These are phyloP conservation scores for Phaeodactylum tricornutum DNA, from an alignment of 108 stramenopile species.

Conservation along the genomic window DNA sequence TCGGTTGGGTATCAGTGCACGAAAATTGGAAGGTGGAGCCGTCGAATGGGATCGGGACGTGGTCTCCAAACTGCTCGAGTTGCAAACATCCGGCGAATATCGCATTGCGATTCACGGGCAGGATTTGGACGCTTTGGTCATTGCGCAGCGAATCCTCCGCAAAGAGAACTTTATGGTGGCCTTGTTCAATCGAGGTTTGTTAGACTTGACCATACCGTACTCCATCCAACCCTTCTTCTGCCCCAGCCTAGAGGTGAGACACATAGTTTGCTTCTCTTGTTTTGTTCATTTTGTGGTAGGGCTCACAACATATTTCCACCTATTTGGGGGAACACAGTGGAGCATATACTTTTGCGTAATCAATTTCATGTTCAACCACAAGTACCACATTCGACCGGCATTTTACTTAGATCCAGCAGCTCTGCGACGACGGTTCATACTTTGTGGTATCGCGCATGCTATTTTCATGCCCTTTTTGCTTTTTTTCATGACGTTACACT, in stretches of 20 bases:
- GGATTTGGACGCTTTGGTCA: conserved; percentile 48
- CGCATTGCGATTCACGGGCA: conserved; percentile 33
- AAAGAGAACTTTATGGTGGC: conserved; percentile 94
- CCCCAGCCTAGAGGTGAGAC: conserved; percentile 7
- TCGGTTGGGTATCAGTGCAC: conserved; percentile 47
- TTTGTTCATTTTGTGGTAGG: no score
- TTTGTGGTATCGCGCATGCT: conserved; percentile 86
- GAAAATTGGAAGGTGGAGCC: conserved; percentile 71
- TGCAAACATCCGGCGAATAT: conserved; percentile 61
- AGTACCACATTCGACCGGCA: conserved; percentile 76
- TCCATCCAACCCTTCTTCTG: conserved; percentile 3
- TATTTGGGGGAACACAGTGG: conserved; percentile 85
- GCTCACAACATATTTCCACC: no score
- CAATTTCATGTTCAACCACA: conserved; percentile 97
- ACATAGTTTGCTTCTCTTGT: no score
- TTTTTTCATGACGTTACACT: conserved; percentile 88
- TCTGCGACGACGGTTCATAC: conserved; percentile 62
- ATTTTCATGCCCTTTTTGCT: conserved; percentile 88
- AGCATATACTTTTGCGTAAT: conserved; percentile 82
- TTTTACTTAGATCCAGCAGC: conserved; percentile 75
- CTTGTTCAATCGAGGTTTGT: conserved; percentile 74
- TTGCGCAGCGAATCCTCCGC: conserved; percentile 88
- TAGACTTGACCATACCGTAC: conserved; percentile 56
- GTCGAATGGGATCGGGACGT: conserved; percentile 73
- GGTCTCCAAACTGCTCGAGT: conserved; percentile 41